These are phyloP conservation scores for Saururus chinensis DNA, from an alignment of 164 flowering plant species.

Conservation along the genomic window DNA sequence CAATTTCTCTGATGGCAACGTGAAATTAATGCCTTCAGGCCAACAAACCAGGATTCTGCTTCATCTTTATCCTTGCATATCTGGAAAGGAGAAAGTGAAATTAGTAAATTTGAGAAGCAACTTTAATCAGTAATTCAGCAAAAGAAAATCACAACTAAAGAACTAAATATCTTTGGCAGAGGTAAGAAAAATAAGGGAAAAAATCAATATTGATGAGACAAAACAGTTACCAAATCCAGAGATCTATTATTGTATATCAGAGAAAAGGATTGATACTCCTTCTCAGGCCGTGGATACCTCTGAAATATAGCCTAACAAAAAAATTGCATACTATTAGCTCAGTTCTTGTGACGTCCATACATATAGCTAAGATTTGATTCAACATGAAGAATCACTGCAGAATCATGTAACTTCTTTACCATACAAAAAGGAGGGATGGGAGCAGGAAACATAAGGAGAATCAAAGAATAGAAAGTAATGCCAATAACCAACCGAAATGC, in stretches of 20 bases:
- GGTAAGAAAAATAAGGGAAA: background rate
- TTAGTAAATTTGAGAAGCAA: constrained; percentile 3
- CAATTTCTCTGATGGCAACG: constrained; percentile 76
- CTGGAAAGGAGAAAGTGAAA: constrained; percentile 22
- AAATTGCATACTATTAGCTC: background rate
- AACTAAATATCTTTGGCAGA: background rate
- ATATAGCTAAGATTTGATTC: no score
- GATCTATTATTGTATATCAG: constrained; percentile 84
- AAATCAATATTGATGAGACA: background rate
- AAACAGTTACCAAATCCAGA: constrained; percentile 62
- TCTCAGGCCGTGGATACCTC: constrained; percentile 94
- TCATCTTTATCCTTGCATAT: constrained; percentile 99
- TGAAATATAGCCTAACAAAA: constrained; percentile 77
- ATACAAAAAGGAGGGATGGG: no score
- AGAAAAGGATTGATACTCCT: constrained; percentile 94
- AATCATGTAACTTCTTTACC: no score
- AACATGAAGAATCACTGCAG: no score
- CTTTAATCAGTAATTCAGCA: background rate
- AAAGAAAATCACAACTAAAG: background rate
- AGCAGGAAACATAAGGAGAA: no score
- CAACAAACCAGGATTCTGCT: constrained; percentile 99
- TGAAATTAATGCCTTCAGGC: constrained; percentile 86
- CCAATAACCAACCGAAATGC: no score
- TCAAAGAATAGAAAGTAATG: no score
- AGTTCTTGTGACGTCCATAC: background rate